These are phyloP conservation scores for Sparassis latifolia DNA, from an alignment of 1,284 basidiomycete species.

Conservation along the genomic window DNA sequence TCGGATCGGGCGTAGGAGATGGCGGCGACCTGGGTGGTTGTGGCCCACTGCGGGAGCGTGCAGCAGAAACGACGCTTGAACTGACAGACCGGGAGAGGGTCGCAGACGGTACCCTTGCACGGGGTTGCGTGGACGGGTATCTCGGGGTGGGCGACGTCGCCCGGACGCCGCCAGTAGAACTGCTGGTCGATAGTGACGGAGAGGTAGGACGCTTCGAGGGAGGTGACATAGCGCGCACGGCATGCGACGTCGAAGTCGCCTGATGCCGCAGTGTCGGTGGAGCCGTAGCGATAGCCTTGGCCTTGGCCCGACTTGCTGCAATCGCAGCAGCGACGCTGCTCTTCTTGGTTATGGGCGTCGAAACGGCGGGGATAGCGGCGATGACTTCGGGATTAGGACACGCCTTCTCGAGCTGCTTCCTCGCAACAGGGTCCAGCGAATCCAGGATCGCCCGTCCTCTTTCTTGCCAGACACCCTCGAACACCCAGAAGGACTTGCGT, in stretches of 20 bases:
- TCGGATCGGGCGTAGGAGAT: slow-evolving; percentile 35
- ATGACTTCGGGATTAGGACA: slow-evolving; percentile 55
- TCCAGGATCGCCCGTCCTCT: slow-evolving; percentile 60
- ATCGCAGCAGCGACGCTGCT: slow-evolving; percentile 75
- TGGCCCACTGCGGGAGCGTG: slow-evolving; percentile 28
- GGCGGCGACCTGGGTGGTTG: slow-evolving; percentile 37
- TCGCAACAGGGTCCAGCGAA: slow-evolving; percentile 60
- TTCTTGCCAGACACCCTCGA: slow-evolving; percentile 71
- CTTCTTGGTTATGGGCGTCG: slow-evolving; percentile 58
- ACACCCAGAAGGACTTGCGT: slow-evolving; percentile 77
- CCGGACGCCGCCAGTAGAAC: slow-evolving; percentile 22
- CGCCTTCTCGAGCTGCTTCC: slow-evolving; percentile 83
- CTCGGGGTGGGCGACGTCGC: slow-evolving; percentile 35
- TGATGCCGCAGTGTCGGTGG: slow-evolving; percentile 73
- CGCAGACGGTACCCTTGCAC: slow-evolving; percentile 36
- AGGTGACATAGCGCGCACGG: slow-evolving; percentile 36
- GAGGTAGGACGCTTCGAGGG: slow-evolving; percentile 39
- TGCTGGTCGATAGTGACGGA: slow-evolving; percentile 31
- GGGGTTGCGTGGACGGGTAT: slow-evolving; percentile 31
- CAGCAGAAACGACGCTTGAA: slow-evolving; percentile 20
- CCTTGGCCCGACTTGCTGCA: slow-evolving; percentile 77
- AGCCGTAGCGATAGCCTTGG: slow-evolving; percentile 73
- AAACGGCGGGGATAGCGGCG: slow-evolving; percentile 34
- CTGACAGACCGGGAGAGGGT: slow-evolving; percentile 35
- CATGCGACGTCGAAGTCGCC: slow-evolving; percentile 60